These are phyloP conservation scores for Vitis hybrid DNA, from an alignment of 177 flowering plant species.

Conservation along the genomic window DNA sequence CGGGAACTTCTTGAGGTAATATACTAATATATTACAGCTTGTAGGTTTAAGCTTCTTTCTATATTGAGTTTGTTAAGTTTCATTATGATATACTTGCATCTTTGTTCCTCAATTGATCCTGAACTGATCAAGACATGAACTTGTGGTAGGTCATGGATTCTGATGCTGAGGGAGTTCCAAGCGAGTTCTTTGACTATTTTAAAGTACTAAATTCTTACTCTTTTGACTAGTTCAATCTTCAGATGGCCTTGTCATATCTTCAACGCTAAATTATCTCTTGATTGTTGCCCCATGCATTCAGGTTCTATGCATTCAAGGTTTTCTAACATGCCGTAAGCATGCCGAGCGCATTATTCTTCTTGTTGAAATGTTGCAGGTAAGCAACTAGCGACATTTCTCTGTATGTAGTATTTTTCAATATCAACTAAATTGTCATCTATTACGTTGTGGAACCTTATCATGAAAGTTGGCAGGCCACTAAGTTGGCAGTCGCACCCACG, in stretches of 20 bases:
- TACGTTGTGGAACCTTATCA: neutral
- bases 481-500: too few species aligned
- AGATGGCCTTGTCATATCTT: neutral
- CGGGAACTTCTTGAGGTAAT: conserved; percentile 99
- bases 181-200: conserved; percentile 98
- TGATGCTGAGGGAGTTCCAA: conserved; percentile 99
- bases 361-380: conserved; percentile 99
- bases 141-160: conserved; percentile 94
- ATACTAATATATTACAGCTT: neutral
- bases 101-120: neutral
- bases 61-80: neutral
- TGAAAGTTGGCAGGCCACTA: too few species aligned
- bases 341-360: conserved; percentile 98
- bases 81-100: neutral
- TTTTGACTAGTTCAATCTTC: neutral
- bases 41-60: neutral
- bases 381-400: neutral
- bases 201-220: conserved; percentile 46
- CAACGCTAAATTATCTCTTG: neutral
- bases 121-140: neutral
- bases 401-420: neutral
- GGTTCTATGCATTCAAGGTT: conserved; percentile 99
- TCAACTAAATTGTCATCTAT: neutral
- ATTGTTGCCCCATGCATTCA: conserved; percentile 25
- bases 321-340: conserved; percentile 96